Evolutionary conservation across 129 eudicot genomes (phyloP).

Genomic region (Flaveria sonorensis): DNA sequence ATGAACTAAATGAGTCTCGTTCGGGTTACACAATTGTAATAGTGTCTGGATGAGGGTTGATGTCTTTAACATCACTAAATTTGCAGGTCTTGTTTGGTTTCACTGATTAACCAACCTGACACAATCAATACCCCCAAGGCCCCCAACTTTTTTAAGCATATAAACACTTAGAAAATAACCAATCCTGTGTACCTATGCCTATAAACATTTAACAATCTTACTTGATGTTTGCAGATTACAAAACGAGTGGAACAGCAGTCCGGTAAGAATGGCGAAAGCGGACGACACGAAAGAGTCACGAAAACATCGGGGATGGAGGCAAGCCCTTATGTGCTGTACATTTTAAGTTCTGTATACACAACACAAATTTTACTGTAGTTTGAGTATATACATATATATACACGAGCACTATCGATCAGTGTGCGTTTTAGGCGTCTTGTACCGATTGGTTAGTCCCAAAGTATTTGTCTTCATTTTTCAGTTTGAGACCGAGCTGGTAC

Average conservation of each 20-base stretch:
- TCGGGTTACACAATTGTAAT: neutral
- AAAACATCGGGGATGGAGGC: slow-evolving; percentile 63
- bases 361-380: slow-evolving; percentile 22
- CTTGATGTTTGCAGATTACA: slow-evolving; percentile 53
- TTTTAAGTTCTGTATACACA: slow-evolving; percentile 48
- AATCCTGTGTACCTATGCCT: neutral
- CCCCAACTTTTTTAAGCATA: neutral
- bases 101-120: neutral
- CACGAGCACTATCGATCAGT: slow-evolving; percentile 23
- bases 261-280: slow-evolving; percentile 75
- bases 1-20: neutral
- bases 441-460: neutral
- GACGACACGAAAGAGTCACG: slow-evolving; percentile 51
- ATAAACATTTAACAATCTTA: slow-evolving; percentile 1
- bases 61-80: no score
- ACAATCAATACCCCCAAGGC: neutral
- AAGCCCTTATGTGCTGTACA: slow-evolving; percentile 70
- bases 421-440: slow-evolving; percentile 25
- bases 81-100: no score
- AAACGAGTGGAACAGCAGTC: slow-evolving; percentile 82
- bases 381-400: slow-evolving; percentile 47
- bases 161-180: neutral
- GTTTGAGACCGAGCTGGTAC: neutral
- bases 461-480: neutral
- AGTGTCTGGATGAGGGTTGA: neutral